Evolutionary conservation across 768 basidiomycete genomes (phyloP), one percentile per base, ranked within the genome.

Genomic region (Mycena galericulata): DNA sequence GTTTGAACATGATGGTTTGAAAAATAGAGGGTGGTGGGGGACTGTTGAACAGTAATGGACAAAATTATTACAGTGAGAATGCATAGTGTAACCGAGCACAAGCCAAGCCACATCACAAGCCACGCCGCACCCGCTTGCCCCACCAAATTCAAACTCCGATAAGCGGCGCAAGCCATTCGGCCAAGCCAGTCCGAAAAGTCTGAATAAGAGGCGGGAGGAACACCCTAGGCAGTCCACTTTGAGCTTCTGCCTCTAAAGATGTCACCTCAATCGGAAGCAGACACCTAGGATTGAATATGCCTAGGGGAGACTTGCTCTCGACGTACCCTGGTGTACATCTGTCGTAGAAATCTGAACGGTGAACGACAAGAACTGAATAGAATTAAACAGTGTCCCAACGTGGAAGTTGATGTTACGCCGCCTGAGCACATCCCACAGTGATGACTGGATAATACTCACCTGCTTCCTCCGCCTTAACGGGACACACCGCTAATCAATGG

Each of bases 251-350:
- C 5, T 8, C 12, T 4, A 18, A 12, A 51, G 40, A 36, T 71
- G 84, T 45, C 67, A 90, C 90, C 88, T 46, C 6, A n/a, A 45
- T 18, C 36, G 32, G n/a, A n/a, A n/a, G n/a, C n/a, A n/a, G n/a
- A n/a, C n/a, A n/a, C n/a, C n/a, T n/a, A n/a, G n/a, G n/a, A n/a
- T n/a, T 69, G n/a, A 46, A 41, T 41, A 30, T 46, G n/a, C 11
- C 15, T 29, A n/a, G n/a, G 15, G 2, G 0, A 9, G 40, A 26
- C 3, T 22, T 36, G 6, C 29, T 15, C 40, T 41, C 15, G 12
- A 69, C 80, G 72, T 74, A 87, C 87, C 73, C 89, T 84, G 29
- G 89, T 91, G 79, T 91, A 91, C 90, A 91, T 90, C 86, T 87
- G 36, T 12, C 32, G 29, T 18, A 73, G 24, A 60, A 34, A 29